Conservation (phyloP, 495 filamentous ascomycete species). For the Trichodelitschia bisporula region DNA sequence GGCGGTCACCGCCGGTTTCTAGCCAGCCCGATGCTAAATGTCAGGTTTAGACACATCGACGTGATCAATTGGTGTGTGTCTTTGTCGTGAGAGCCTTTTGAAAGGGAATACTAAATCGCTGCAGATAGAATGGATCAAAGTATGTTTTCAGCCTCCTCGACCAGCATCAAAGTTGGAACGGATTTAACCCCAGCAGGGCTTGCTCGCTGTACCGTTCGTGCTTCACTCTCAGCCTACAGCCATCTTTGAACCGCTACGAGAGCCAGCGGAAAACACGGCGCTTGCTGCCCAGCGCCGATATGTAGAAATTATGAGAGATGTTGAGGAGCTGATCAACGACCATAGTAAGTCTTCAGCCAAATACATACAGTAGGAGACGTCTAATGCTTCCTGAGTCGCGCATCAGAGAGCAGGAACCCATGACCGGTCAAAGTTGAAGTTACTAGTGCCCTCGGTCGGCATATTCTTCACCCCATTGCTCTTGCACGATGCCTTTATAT, state of each 20-base stretch:
- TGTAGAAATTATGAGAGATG: slow-evolving; percentile 84
- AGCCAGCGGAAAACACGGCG: slow-evolving; percentile 34
- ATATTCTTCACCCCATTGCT: slow-evolving; percentile 75
- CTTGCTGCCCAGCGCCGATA: slow-evolving; percentile 55
- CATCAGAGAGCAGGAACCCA: slow-evolving; percentile 36
- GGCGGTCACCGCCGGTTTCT: no score
- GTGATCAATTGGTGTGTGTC: slow-evolving; percentile 54
- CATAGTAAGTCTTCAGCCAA: slow-evolving; percentile 37
- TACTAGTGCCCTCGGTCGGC: slow-evolving; percentile 73
- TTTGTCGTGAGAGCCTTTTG: not conserved
- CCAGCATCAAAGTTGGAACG: not conserved
- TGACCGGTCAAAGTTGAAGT: slow-evolving; percentile 69
- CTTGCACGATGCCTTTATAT: slow-evolving; percentile 72
- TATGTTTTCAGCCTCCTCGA: slow-evolving; percentile 8
- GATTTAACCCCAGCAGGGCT: slow-evolving; percentile 28
- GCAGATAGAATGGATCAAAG: slow-evolving; percentile 48
- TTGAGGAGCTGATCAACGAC: slow-evolving; percentile 73
- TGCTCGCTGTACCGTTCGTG: slow-evolving; percentile 90
- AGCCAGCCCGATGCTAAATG: no score
- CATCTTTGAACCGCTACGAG: slow-evolving; percentile 36
- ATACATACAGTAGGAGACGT: slow-evolving; percentile 1
- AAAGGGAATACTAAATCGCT: slow-evolving; percentile 1
- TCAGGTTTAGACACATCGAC: slow-evolving; percentile 63
- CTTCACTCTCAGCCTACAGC: slow-evolving; percentile 86
- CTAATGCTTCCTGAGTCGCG: slow-evolving; percentile 22